Percentiles rank a stretch among this genome's conserved stretches.
phyloP scores from a whole-genome alignment of 192 early-diverging fungal species.

The Coemansia umbellata region DNA sequence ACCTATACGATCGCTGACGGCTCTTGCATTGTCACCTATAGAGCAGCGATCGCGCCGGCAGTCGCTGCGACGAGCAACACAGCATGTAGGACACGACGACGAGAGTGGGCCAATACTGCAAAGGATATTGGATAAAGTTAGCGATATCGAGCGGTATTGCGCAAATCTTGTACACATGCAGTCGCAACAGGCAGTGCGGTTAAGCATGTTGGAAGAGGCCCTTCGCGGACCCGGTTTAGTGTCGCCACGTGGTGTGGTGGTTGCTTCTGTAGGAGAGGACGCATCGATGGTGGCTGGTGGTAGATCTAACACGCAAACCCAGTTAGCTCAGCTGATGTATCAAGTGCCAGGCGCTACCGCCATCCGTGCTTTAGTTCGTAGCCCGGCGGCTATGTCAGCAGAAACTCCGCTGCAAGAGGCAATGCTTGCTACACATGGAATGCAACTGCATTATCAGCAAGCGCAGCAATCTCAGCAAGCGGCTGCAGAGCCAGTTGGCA shows the following conservation, averaged over 20 bases:
- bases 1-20: constrained; percentile 38
- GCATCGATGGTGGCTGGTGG: too few species aligned
- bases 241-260: neutral
- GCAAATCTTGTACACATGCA: constrained; percentile 25
- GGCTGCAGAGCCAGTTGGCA: neutral
- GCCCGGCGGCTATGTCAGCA: neutral
- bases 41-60: constrained; percentile 2
- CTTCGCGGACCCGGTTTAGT: constrained; percentile 6
- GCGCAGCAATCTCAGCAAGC: neutral
- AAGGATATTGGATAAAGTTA: constrained; percentile 6
- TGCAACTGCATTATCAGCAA: too few species aligned
- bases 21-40: constrained; percentile 27
- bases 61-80: constrained; percentile 2
- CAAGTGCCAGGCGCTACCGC: neutral
- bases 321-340: too few species aligned
- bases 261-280: too few species aligned
- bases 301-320: too few species aligned
- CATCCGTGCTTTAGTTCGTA: neutral
- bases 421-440: neutral
- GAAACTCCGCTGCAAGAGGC: neutral
- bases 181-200: constrained; percentile 19
- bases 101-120: neutral
- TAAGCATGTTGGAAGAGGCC: constrained; percentile 17
- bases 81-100: neutral
- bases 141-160: constrained; percentile 28